These are phyloP conservation scores for Sporothrix protearum DNA, from an alignment of 2,329 filamentous ascomycete genomes.

Conservation along the genomic window DNA sequence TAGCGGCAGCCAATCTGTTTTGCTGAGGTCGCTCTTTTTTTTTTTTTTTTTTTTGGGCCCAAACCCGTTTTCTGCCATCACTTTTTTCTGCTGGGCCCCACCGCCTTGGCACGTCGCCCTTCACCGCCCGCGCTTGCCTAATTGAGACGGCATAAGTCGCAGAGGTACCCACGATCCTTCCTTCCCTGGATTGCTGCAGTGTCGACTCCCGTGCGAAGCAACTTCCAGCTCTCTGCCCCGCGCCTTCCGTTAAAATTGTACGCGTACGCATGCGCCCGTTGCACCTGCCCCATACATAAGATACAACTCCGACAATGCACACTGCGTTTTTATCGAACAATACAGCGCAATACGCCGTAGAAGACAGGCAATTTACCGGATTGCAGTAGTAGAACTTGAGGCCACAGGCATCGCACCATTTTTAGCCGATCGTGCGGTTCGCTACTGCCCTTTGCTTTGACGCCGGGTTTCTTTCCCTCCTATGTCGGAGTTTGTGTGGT, in stretches of 20 bases:
- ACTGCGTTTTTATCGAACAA: background rate
- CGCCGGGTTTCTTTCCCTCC: background rate
- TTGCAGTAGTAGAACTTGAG: background rate
- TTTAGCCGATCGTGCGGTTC: background rate
- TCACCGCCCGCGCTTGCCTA: conserved; percentile 15
- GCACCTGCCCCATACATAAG: background rate
- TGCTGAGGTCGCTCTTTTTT: conserved; percentile 5
- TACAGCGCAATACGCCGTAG: background rate
- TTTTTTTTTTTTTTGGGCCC: conserved; percentile 23
- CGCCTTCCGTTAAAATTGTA: background rate
- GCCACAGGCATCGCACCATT: background rate
- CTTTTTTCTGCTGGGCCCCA: conserved; percentile 16
- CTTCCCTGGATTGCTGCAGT: background rate
- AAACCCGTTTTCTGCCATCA: conserved; percentile 13
- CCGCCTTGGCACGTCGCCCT: background rate
- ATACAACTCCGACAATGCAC: too few species aligned
- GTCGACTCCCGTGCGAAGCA: background rate
- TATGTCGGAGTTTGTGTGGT: conserved; percentile 10
- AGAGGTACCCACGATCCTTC: background rate
- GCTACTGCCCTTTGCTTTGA: background rate
- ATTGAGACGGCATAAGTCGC: background rate
- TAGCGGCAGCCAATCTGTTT: conserved; percentile 11
- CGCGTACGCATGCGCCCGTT: background rate
- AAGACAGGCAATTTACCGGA: background rate
- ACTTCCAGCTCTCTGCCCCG: background rate